Conservation (phyloP, 495 filamentous ascomycete species). For the Parmelia sp. region DNA sequence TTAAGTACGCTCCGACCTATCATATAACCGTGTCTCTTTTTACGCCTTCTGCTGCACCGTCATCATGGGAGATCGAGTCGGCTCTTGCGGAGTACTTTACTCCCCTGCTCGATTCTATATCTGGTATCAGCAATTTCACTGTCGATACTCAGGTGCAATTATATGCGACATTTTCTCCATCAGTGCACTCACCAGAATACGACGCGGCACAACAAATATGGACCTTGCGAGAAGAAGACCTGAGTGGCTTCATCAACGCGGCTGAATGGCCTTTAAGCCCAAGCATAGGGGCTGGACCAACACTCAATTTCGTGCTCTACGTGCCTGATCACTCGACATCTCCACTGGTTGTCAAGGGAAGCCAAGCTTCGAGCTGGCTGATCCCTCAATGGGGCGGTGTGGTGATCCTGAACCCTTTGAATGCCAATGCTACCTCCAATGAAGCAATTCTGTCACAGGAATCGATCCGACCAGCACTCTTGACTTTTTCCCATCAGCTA, state of each 20-base stretch:
- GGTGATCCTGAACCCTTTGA: slow-evolving; percentile 59
- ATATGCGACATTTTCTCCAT: slow-evolving; percentile 73
- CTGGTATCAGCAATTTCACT: slow-evolving; percentile 87
- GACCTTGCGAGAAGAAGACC: slow-evolving; percentile 75
- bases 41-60: slow-evolving; percentile 67
- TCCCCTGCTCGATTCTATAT: slow-evolving; percentile 70
- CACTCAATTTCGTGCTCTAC: slow-evolving; percentile 91
- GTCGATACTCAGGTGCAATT: slow-evolving; percentile 95
- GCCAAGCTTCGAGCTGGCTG: slow-evolving; percentile 80
- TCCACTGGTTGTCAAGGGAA: slow-evolving; percentile 61
- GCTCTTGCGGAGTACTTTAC: slow-evolving; percentile 76
- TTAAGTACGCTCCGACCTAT: slow-evolving; percentile 91
- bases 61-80: slow-evolving; percentile 83
- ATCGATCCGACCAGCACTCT: slow-evolving; percentile 67
- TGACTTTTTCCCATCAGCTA: slow-evolving; percentile 89
- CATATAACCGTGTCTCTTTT: slow-evolving; percentile 96
- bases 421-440: slow-evolving; percentile 22
- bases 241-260: slow-evolving; percentile 92
- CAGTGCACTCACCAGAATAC: slow-evolving; percentile 54
- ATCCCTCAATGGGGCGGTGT: slow-evolving; percentile 97
- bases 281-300: slow-evolving; percentile 86
- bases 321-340: slow-evolving; percentile 56
- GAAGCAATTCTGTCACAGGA: slow-evolving; percentile 45
- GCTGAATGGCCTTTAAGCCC: slow-evolving; percentile 96
- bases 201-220: slow-evolving; percentile 48